Base-by-base conservation (phyloP, 345 rosid genomes). In the Salix udensis region DNA sequence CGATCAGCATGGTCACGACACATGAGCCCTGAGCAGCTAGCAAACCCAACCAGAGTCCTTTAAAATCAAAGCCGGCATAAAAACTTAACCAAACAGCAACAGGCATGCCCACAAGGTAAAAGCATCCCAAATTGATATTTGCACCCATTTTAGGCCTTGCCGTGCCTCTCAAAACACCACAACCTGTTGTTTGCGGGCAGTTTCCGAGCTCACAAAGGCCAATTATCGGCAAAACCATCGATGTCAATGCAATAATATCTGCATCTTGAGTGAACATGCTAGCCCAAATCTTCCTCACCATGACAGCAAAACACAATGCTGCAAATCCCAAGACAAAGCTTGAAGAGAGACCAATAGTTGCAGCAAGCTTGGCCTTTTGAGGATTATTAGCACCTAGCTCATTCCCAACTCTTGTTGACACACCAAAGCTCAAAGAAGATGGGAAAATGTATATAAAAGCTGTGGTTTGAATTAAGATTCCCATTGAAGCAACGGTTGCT, bases 381-480 rank as follows among this genome's bases (percentile, higher is more conserved):
- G 82, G 82, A 65, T 70, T 64, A 19, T 65, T 75, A 14, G 82
- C 82, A 28, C 82, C 82, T 24, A 80, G 70, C 55, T 80, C 79
- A 58, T 80, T 86, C 6, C 89, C 89, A 2, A 86, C 87, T 50
- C 89, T 73, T 7, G 89, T 86, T 2, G 89, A 86, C 14, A 86
- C 86, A n/a, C 85, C 66, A 55, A 82, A 77, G 78, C 89, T 82
- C 15, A 86, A 74, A 1, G 89, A 86, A 58, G 89, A 86, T 9
- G 89, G 89, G 77, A 86, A 86, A 75, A 86, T 84, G 84, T 86
- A 86, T 48, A 86, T 80, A 40, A 86, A 70, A 23, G 87, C 58
- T 0, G 89, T 86, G 11, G 87, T 84, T 75, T 86, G 89, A 19
- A 86, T 86, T 74, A 86, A 55, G 36, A 86, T 71, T n/a, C 89